These are phyloP conservation scores for Xylaria sp. DNA, from an alignment of 2,329 filamentous ascomycete species.

Conservation along the genomic window DNA sequence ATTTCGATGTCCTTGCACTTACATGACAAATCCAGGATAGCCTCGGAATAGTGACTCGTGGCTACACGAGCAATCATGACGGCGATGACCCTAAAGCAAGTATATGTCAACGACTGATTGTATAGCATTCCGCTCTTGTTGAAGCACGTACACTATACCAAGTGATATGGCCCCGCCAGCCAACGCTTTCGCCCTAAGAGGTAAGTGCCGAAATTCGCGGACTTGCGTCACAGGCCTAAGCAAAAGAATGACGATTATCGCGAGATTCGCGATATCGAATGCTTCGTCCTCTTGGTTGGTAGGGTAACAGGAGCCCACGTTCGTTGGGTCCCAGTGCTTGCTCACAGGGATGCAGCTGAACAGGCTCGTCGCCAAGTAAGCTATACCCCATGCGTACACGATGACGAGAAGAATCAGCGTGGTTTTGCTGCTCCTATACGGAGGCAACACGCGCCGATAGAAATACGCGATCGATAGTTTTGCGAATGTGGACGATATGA, in stretches of 20 bases:
- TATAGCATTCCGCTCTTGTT: neutral
- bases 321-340: neutral
- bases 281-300: slow-evolving; percentile 5
- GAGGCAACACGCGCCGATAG: slow-evolving; percentile 15
- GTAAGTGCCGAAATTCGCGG: slow-evolving; percentile 2
- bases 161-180: neutral
- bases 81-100: neutral
- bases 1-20: neutral
- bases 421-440: slow-evolving; percentile 6
- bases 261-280: slow-evolving; percentile 11
- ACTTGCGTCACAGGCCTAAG: slow-evolving; percentile 1
- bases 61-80: neutral
- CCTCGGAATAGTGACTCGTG: neutral
- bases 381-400: slow-evolving; percentile 18
- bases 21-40: neutral
- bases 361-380: neutral
- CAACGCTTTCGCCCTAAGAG: neutral
- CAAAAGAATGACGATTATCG: neutral
- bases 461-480: slow-evolving; percentile 17
- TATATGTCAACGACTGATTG: slow-evolving; percentile 1
- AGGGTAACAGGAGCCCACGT: slow-evolving; percentile 7
- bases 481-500: slow-evolving; percentile 4
- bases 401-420: slow-evolving; percentile 6
- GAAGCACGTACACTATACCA: neutral
- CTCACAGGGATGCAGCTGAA: slow-evolving; percentile 16